Base-by-base conservation (phyloP, 495 filamentous ascomycete species). In the Aspergillus taichungensis region DNA sequence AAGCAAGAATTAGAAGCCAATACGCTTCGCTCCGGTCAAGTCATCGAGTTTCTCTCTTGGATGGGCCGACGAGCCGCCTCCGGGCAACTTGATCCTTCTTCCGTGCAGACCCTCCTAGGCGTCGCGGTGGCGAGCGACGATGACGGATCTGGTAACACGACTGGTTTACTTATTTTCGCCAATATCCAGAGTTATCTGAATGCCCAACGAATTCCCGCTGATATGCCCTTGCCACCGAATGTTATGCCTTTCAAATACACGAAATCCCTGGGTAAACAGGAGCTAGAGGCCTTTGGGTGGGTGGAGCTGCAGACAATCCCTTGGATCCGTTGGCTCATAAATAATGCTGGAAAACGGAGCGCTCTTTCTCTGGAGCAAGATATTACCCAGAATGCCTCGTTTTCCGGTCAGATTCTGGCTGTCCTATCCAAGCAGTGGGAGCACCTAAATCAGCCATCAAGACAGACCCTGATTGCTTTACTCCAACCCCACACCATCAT, bases 351-450 rank as follows among this genome's bases (percentile, higher is more conserved):
- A 8, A 69, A 71, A 34, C 60, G 69, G 36, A 61, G 53, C 37
- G 46, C 64, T 28, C 59, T 80, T 5, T 49, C 68, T 6, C 40
- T 62, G 9, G 72, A 77, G 6, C 68, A 83, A 40, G 77, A 85
- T 52, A 65, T 97, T 18, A 83, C 81, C 1, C 70, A 76, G 34
- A 84, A 77, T 0, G 55, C 86, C n/a, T 71, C 76, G 32, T 94
- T 96, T 57, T 76, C 91, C n/a, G 67, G 71, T 0, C 79, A 83
- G 50, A 74, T 95, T n/a, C 68, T 99, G 14, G 74, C 77, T 6
- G 74, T 94, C 8, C 53, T 97, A 13, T 94, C 91, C 5, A 94
- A 87, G 59, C 76, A 82, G 45, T 98, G 90, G 90, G 91, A 96
- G 8, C 69, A 66, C 18, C 58, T 95, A 10, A 83, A 77, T 46